phyloP scores from a whole-genome alignment of 345 rosid genomes.

The Bruguiera sexangula region DNA sequence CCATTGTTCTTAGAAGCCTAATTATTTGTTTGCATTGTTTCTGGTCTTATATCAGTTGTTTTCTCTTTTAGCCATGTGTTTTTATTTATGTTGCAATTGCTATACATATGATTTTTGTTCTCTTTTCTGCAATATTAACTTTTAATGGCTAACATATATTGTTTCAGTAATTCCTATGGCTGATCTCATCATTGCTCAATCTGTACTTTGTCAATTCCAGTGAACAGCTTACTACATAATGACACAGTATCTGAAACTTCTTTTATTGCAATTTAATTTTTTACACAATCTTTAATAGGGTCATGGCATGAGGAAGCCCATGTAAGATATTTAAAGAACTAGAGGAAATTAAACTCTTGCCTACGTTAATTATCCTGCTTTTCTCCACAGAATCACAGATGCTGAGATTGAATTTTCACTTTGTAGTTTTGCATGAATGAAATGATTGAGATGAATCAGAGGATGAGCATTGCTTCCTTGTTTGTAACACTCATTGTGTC shows the following conservation, averaged over 20 bases:
- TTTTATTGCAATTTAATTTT: background rate
- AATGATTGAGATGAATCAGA: too few relatives aligned
- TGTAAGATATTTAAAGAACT: background rate
- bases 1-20: too few relatives aligned
- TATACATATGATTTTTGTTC: too few relatives aligned
- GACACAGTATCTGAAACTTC: background rate
- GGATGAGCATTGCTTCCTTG: background rate
- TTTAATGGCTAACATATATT: too few relatives aligned
- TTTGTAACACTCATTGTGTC: background rate
- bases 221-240: too few relatives aligned
- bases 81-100: too few relatives aligned
- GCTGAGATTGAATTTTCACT: slow-evolving; percentile 2
- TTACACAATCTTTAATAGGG: background rate
- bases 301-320: background rate
- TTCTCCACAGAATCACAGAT: background rate
- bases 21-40: too few relatives aligned
- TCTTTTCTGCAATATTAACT: too few relatives aligned
- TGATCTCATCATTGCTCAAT: background rate
- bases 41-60: too few relatives aligned
- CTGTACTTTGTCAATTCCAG: background rate
- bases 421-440: slow-evolving; percentile 3
- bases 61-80: too few relatives aligned
- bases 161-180: background rate
- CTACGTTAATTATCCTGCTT: background rate
- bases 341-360: too few relatives aligned